Base-by-base conservation (phyloP, 148 eudicot species). In the Cornus controversa region DNA sequence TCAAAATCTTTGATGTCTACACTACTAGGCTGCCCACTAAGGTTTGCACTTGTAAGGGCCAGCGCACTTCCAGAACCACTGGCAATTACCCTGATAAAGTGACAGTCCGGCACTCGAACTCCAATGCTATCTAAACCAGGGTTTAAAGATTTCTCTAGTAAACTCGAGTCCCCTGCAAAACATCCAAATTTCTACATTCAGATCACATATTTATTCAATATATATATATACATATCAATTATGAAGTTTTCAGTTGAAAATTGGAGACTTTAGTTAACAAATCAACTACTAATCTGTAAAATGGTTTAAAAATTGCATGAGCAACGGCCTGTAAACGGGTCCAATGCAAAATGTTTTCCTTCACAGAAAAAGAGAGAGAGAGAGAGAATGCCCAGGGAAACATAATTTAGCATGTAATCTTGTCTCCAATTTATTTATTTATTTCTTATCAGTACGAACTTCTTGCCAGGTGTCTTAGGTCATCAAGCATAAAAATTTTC, bases 41-140 rank as follows among this genome's bases (percentile, higher is more conserved):
- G 84, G 82, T 96, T 96, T 77, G 98, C 99, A 82, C 99, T 96
- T 16, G 98, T 96, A 67, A 91, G 97, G 70, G 99, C 99, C 78
- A 96, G 77, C 25, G 97, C 98, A 79, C 97, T 93, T 76, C 86
- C 81, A 63, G 91, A 91, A 68, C 92, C 93, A 40, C 88, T 90
- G 67, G 91, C 89, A 79, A 93, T 75, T 15, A 83, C 64, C 81
- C 98, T 85, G 58, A 94, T 94, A 66, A 94, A 94, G 82, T 88
- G 75, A 66, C 79, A 87, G 72, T 92, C 90, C 34, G 98, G 98
- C 79, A 94, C 93, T 77, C 98, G 85, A 81, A 93, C 93, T 42
- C 94, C 99, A 37, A 96, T 76, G 73, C 93, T 93, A 40, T 89
- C 90, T 50, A 83, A 57, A 66, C 94, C 95, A 53, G 97, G 97